A percentile compares a stretch with the other conserved stretches of the same genome.
Conservation (phyloP, 2,329 filamentous ascomycete species). For the Sporothrix humicola region DNA sequence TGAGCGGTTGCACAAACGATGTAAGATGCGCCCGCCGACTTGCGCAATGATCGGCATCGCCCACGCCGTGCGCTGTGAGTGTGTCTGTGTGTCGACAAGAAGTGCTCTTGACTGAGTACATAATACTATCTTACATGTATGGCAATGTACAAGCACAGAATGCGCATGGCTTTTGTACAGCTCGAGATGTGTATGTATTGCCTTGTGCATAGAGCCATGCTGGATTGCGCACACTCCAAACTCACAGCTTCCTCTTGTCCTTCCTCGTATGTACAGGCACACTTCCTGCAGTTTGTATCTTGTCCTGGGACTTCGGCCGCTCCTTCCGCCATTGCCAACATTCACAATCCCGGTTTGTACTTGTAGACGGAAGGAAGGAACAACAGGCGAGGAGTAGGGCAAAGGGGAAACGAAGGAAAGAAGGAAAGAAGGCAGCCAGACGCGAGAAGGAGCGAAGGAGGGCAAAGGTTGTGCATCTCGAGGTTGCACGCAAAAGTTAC, state of each 20-base stretch:
- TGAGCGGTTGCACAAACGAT: slow-evolving; percentile 11
- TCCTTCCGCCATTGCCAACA: background rate
- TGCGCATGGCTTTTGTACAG: slow-evolving; percentile 14
- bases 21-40: slow-evolving; percentile 17
- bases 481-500: background rate
- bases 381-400: background rate
- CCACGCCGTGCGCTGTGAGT: slow-evolving; percentile 1
- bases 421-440: slow-evolving; percentile 8
- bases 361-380: background rate
- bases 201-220: background rate
- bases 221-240: slow-evolving; percentile 3
- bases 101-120: too few species aligned
- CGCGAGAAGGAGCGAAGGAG: slow-evolving; percentile 8
- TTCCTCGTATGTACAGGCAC: slow-evolving; percentile 10
- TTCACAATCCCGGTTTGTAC: background rate
- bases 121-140: background rate
- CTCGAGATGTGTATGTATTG: slow-evolving; percentile 6
- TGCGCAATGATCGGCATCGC: slow-evolving; percentile 27
- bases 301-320: slow-evolving; percentile 9
- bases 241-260: background rate
- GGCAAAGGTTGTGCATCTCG: background rate
- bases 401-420: background rate
- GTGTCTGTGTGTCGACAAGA: background rate
- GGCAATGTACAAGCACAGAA: background rate
- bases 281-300: background rate